Evolutionary conservation across 495 filamentous ascomycete genomes (phyloP), one percentile per base, ranked within the genome.

Genomic region (Tuber melanosporum): DNA sequence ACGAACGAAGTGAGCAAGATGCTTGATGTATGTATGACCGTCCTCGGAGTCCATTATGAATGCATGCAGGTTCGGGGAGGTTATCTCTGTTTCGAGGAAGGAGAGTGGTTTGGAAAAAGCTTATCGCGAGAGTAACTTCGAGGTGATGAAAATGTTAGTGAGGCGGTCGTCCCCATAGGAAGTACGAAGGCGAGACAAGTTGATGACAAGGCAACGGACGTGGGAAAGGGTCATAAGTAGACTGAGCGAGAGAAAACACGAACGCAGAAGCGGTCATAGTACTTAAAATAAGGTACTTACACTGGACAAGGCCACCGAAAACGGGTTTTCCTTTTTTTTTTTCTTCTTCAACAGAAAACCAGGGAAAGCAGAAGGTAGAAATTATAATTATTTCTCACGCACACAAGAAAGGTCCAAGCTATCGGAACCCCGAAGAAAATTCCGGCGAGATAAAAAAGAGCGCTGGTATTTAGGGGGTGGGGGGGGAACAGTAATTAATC

Each of bases 1-100:
- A 75, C 95, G 93, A 84, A 99, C 94, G 86, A 97, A 98, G 84
- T 91, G 91, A 79, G 95, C 94, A 78, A 99, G 89, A 86, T 95
- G 95, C 94, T 94, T 97, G 80, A 95, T 88, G 86, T 94, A 97
- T 84, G 91, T 87, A 88, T 93, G 91, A 86, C 93, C 93, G 89
- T 97, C 93, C 90, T 93, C 92, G 84, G 91, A 91, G 84, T 92
- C 90, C 91, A 92, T 92, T 78, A 78, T 79, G 70, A 70, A 80
- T 80, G 78, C 81, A 83, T 83, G 52, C 75, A 71, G 75, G 74
- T 82, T 75, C 73, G 20, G 45, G 62, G 74, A 62, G 10, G 52
- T 71, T 46, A 49, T 81, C 72, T 69, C 71, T 42, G 41, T 70
- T 72, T 44, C 74, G 42, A 71, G 71, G 44, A 74, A 72, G 36